A percentile compares a stretch with the other conserved stretches of the same genome.
phyloP scores from a whole-genome alignment of 2,329 filamentous ascomycete species.

The Zopfia rhizophila region DNA sequence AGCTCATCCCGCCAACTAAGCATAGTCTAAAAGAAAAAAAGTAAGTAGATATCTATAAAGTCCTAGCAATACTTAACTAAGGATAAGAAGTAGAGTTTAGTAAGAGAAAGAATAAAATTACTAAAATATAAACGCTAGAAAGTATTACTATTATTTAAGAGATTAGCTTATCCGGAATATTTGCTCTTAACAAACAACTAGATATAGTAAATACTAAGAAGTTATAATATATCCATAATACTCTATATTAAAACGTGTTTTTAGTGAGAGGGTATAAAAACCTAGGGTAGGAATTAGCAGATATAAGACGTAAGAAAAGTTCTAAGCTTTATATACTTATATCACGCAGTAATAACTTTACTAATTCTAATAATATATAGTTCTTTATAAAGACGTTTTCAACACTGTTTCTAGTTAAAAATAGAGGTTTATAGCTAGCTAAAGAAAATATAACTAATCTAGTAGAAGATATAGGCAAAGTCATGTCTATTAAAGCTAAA shows the following conservation, averaged over 20 bases:
- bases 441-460: slow-evolving; percentile 6
- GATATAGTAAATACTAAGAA: slow-evolving; percentile 8
- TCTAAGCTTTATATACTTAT: slow-evolving; percentile 11
- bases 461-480: too few species aligned
- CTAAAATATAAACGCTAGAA: neutral
- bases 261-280: neutral
- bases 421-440: slow-evolving; percentile 8
- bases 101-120: neutral
- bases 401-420: slow-evolving; percentile 11
- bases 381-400: slow-evolving; percentile 13
- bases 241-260: neutral
- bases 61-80: too few species aligned
- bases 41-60: too few species aligned
- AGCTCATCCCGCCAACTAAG: too few species aligned
- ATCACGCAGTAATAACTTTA: slow-evolving; percentile 8
- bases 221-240: slow-evolving; percentile 9
- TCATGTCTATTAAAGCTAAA: too few species aligned
- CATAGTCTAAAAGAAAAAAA: too few species aligned
- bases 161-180: slow-evolving; percentile 6
- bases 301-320: neutral
- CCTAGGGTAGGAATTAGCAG: slow-evolving; percentile 4
- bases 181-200: slow-evolving; percentile 2
- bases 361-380: slow-evolving; percentile 5
- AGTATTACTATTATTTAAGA: slow-evolving; percentile 2
- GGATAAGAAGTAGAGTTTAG: too few species aligned